Conservation (phyloP, 1,284 basidiomycete genomes). For the Trichosporon ovoides region DNA sequence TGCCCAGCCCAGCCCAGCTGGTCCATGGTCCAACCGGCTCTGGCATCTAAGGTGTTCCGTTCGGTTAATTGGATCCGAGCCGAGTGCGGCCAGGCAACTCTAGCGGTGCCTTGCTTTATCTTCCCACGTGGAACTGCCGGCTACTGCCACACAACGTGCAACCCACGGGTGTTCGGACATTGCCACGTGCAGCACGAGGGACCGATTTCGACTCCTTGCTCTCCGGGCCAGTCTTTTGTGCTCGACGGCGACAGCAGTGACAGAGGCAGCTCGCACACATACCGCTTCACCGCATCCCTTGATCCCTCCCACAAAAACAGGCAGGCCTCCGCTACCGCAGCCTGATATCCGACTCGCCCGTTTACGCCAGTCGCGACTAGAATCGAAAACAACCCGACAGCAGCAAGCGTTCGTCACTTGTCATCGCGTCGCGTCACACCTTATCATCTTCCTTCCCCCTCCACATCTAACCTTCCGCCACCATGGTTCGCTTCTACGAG, state of each 20-base stretch:
- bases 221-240: background rate
- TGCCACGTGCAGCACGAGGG: conserved; percentile 1
- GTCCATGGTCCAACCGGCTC: too few species aligned
- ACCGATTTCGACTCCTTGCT: background rate
- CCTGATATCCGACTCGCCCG: conserved; percentile 4
- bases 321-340: background rate
- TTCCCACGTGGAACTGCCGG: background rate
- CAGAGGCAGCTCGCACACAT: background rate
- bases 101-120: too few species aligned
- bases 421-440: conserved; percentile 16
- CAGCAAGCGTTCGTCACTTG: background rate
- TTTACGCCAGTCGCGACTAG: background rate
- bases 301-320: background rate
- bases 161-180: conserved; percentile 2
- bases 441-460: background rate
- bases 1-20: too few species aligned
- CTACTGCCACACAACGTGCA: conserved; percentile 8
- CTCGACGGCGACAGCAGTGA: conserved; percentile 3
- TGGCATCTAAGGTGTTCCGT: too few species aligned
- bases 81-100: too few species aligned
- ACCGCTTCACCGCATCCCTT: background rate
- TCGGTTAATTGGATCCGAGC: too few species aligned
- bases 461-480: conserved; percentile 12
- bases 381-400: background rate
- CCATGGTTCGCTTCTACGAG: conserved; percentile 50